Conservation (phyloP, 352 stramenopile species). For the Phytophthora sp. region DNA sequence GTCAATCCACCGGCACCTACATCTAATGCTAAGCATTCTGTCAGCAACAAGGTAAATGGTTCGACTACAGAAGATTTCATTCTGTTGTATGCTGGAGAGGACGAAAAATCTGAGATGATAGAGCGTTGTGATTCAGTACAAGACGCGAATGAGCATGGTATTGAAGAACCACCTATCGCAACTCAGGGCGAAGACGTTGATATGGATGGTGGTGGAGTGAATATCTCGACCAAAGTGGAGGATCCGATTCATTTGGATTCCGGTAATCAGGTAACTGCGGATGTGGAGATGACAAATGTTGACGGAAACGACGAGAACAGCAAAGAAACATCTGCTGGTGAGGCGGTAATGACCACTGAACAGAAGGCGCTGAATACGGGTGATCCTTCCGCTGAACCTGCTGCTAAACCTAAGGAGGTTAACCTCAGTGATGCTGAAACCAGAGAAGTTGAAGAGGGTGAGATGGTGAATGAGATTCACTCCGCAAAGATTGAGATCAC, state of each 20-base stretch:
- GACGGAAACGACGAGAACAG: not conserved
- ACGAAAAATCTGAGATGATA: not conserved
- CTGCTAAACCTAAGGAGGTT: conserved; percentile 10
- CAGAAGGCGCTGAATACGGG: not conserved
- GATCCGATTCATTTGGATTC: not conserved
- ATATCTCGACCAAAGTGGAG: conserved; percentile 10
- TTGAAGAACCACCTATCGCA: not conserved
- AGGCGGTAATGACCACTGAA: not conserved
- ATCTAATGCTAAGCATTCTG: conserved; percentile 7
- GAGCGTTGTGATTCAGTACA: not conserved
- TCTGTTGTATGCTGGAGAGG: not conserved
- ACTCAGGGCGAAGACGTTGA: conserved; percentile 16
- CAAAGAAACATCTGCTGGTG: not conserved
- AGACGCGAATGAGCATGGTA: not conserved
- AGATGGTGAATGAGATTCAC: conserved; percentile 32
- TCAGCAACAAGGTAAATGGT: not conserved
- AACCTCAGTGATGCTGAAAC: not conserved
- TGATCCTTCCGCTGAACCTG: not conserved
- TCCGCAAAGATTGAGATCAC: not conserved
- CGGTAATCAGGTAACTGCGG: not conserved
- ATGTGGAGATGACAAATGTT: conserved; percentile 26
- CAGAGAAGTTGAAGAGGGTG: conserved; percentile 34
- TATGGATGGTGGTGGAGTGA: conserved; percentile 1
- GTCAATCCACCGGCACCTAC: not conserved
- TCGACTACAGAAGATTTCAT: not conserved